Base-by-base conservation (phyloP, 176 grass and related monocot species). In the Alloteropsis semialata region DNA sequence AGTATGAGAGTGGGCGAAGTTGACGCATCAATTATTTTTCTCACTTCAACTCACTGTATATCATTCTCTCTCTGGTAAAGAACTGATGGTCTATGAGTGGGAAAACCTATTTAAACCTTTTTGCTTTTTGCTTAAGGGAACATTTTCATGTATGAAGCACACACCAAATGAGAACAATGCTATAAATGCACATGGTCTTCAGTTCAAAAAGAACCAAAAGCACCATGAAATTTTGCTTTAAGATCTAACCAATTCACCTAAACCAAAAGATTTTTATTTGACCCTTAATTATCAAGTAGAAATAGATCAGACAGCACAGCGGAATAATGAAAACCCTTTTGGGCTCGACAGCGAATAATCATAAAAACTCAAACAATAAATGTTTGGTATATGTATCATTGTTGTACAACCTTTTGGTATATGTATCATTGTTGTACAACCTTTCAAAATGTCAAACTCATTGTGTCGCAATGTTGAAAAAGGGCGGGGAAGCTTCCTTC, bases 221-320 rank as follows among this genome's bases (percentile, higher is more conserved):
- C 50, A 68, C 69, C 15, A 17, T 10, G 15, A 44, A 43, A 36
- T 38, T 22, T 27, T 67, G 48, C 51, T 82, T 82, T 50, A 50
- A 43, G 71, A 87, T 82, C 71, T 69, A 45, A 69, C 39, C 71
- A 69, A 46, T 76, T 81, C 70, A 81, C 70, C 38, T 41, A 60
- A 39, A 39, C 10, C n/a, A 56, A 60, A 28, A 76, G 6, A 82
- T 87, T 41, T 81, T 21, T 8, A 45, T 16, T 48, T 81, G 50
- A 59, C 60, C 50, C 59, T 65, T 74, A 14, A 21, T 70, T 78
- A 19, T 49, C 8, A 72, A 49, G 44, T 50, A 50, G 16, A 72
- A 50, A 50, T n/a, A n/a, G n/a, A n/a, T n/a, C 25, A 10, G 2
- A 4, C 24, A 29, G 7, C 42, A 46, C 14, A 15, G 15, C 29